These are phyloP conservation scores for Sporothrix curviconia DNA, from an alignment of 2,329 filamentous ascomycete genomes.

Conservation along the genomic window DNA sequence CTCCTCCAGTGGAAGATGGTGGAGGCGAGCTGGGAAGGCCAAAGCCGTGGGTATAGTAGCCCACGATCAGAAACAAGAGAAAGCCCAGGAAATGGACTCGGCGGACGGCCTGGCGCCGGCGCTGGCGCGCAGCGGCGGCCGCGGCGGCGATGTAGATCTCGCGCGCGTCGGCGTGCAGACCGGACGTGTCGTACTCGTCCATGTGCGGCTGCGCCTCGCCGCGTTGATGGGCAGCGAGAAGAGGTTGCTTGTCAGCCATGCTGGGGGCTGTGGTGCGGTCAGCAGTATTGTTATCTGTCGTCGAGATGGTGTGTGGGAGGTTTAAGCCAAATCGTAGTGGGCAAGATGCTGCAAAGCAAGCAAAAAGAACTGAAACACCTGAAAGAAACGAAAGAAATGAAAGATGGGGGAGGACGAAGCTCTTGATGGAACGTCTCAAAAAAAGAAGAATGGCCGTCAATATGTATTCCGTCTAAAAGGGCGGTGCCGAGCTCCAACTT, in stretches of 20 bases:
- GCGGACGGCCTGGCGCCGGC: neutral
- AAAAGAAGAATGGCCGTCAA: neutral
- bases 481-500: too few relatives aligned
- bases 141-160: neutral
- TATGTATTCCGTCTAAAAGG: too few relatives aligned
- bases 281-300: neutral
- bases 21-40: neutral
- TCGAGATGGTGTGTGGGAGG: neutral
- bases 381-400: neutral
- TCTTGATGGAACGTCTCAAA: too few relatives aligned
- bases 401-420: too few relatives aligned
- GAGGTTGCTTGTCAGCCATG: constrained; percentile 5
- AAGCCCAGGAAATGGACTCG: neutral
- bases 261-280: neutral
- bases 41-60: neutral
- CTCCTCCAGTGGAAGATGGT: neutral
- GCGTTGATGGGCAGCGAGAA: neutral
- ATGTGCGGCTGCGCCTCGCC: neutral
- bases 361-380: neutral
- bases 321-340: neutral
- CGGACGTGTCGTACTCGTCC: neutral
- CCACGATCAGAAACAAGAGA: neutral
- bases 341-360: neutral
- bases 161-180: neutral
- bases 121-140: neutral